These are phyloP conservation scores for Cryptococcus sp. DNA, from an alignment of 1,284 basidiomycete species.

Conservation along the genomic window DNA sequence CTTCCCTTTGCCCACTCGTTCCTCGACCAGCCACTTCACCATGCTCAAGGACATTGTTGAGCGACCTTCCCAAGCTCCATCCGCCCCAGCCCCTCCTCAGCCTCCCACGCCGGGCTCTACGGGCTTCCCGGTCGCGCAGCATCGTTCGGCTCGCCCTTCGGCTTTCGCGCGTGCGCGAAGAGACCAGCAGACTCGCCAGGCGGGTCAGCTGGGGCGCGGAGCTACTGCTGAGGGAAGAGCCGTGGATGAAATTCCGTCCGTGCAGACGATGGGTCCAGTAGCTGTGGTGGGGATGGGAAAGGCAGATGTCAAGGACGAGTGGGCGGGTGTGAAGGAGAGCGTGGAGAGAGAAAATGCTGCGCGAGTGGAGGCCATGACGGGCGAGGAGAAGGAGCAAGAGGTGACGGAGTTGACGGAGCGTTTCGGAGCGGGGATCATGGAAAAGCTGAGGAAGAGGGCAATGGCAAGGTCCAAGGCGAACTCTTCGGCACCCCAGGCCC, in stretches of 20 bases:
- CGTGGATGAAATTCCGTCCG: slow-evolving; percentile 11
- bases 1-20: too few relatives aligned
- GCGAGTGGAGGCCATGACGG: slow-evolving; percentile 59
- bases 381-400: slow-evolving; percentile 59
- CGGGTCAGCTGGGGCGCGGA: background rate
- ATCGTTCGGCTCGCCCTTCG: slow-evolving; percentile 19
- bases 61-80: slow-evolving; percentile 14
- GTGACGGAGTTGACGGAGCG: slow-evolving; percentile 60
- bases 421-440: slow-evolving; percentile 62
- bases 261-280: background rate
- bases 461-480: slow-evolving; percentile 33
- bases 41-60: slow-evolving; percentile 39
- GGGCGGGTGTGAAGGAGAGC: slow-evolving; percentile 9
- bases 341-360: slow-evolving; percentile 44
- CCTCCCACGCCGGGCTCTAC: slow-evolving; percentile 4
- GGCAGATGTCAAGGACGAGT: background rate
- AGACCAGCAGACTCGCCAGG: slow-evolving; percentile 7
- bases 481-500: too few relatives aligned
- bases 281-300: background rate
- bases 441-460: slow-evolving; percentile 58
- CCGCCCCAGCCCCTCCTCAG: slow-evolving; percentile 5
- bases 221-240: background rate
- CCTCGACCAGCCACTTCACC: too few relatives aligned
- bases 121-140: slow-evolving; percentile 17
- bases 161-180: slow-evolving; percentile 18